Percentiles rank a stretch among this genome's conserved stretches.
These are phyloP conservation scores for Plasmodium gonderi DNA, from an alignment of 169 alveolate species.

Conservation along the genomic window DNA sequence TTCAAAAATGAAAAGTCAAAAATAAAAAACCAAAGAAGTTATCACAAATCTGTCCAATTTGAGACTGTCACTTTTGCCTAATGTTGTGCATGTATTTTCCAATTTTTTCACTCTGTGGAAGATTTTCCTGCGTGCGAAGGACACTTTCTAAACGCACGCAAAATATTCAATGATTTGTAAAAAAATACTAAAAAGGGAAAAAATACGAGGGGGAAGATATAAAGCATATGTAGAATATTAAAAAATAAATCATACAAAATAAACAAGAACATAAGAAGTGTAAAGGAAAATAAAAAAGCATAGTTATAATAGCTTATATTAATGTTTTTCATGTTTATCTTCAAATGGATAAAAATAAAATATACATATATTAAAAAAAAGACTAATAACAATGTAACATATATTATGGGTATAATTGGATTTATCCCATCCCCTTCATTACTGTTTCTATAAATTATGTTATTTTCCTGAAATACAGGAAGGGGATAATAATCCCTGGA, in stretches of 20 bases:
- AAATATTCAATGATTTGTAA: constrained; percentile 35
- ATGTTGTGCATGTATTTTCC: neutral
- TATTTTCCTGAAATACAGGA: constrained; percentile 9
- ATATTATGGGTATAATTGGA: neutral
- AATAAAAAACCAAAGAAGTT: neutral
- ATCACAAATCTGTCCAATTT: neutral
- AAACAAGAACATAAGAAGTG: constrained; percentile 19
- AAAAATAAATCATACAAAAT: constrained; percentile 50
- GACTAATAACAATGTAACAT: neutral
- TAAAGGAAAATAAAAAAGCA: constrained; percentile 39
- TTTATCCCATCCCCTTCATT: neutral
- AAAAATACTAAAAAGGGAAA: constrained; percentile 30
- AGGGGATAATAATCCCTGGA: constrained; percentile 38
- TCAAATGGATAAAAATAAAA: constrained; percentile 29
- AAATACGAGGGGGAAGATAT: constrained; percentile 16
- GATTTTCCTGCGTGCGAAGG: neutral
- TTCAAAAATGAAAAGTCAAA: too few relatives aligned
- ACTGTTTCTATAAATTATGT: neutral
- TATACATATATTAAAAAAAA: constrained; percentile 29
- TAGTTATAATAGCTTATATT: constrained; percentile 16
- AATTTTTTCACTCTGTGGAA: neutral
- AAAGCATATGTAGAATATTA: constrained; percentile 19
- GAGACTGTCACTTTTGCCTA: neutral
- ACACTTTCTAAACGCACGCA: constrained; percentile 13
- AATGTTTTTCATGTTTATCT: constrained; percentile 44